Conservation (phyloP, 352 stramenopile species). For the Phytopythium aichiense region DNA sequence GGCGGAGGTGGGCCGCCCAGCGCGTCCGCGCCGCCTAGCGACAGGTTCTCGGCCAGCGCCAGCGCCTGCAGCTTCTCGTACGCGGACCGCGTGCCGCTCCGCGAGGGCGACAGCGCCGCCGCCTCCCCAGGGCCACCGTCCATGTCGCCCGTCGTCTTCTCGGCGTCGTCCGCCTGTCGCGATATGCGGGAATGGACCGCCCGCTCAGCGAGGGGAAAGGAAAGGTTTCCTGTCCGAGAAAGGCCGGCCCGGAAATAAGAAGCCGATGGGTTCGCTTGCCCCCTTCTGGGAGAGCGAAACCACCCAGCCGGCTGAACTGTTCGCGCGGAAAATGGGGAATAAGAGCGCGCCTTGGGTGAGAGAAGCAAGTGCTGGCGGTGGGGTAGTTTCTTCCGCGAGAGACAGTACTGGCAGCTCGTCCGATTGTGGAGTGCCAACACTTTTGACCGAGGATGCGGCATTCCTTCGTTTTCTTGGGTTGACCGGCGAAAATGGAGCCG, state of each 20-base stretch:
- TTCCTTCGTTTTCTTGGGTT: not conserved
- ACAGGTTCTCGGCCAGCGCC: constrained; percentile 38
- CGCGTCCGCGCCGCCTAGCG: constrained; percentile 21
- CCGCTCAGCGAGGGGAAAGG: not conserved
- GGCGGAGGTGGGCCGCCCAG: constrained; percentile 18
- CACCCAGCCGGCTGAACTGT: not conserved
- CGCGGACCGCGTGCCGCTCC: constrained; percentile 26
- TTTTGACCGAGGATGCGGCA: not conserved
- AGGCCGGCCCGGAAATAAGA: not conserved
- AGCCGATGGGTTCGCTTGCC: not conserved
- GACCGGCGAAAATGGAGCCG: not conserved
- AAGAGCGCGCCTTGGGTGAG: not conserved
- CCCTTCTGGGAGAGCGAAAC: not conserved
- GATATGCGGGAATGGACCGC: constrained; percentile 23
- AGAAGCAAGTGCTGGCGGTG: too few relatives aligned
- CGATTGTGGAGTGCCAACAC: not conserved
- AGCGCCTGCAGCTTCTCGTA: constrained; percentile 58
- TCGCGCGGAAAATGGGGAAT: not conserved
- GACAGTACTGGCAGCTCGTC: not conserved
- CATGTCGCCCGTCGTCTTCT: constrained; percentile 44
- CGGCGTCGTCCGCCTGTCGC: constrained; percentile 28
- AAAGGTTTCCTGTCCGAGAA: not conserved
- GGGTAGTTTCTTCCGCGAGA: not conserved
- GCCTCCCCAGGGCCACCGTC: constrained; percentile 12
- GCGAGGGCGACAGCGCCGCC: constrained; percentile 6